These are phyloP conservation scores for Dioscorea cayenensis DNA, from an alignment of 116 monocot species.

Conservation along the genomic window DNA sequence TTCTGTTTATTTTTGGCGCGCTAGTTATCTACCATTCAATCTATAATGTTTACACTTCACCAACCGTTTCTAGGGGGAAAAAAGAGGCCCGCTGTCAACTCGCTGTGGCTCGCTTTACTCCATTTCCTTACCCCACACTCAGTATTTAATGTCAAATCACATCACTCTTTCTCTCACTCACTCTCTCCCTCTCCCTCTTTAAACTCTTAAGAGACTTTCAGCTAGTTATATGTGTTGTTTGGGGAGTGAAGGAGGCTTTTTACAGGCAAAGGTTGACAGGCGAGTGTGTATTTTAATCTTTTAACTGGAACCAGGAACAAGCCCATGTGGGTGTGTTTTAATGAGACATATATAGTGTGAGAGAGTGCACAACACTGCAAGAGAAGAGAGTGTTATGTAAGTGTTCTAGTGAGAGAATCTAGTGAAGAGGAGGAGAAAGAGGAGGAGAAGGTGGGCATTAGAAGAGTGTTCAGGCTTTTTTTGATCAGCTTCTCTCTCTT, in stretches of 20 bases:
- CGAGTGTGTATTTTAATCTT: background rate
- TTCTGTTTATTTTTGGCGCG: too few relatives aligned
- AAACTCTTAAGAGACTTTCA: too few relatives aligned
- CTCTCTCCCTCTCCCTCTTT: background rate
- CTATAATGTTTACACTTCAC: too few relatives aligned
- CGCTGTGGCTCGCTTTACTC: constrained; percentile 5
- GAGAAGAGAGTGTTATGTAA: background rate
- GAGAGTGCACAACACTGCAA: background rate
- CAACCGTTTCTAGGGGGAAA: background rate
- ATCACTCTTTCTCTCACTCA: background rate
- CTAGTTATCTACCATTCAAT: too few relatives aligned
- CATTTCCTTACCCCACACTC: background rate
- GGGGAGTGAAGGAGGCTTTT: background rate
- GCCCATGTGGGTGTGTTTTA: constrained; percentile 7
- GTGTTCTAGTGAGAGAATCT: background rate
- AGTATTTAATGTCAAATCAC: constrained; percentile 7
- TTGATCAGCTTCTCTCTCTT: background rate
- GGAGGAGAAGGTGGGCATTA: background rate
- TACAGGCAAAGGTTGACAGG: background rate
- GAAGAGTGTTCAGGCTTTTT: background rate
- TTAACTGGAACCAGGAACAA: constrained; percentile 10
- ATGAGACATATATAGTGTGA: constrained; percentile 3
- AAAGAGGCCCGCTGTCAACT: constrained; percentile 2
- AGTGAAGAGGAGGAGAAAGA: constrained; percentile 1
- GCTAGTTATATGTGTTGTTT: background rate